Percentiles rank a stretch among this genome's conserved stretches.
Conservation (phyloP, 2,329 filamentous ascomycete genomes). For the Lasiodiplodia citricola region DNA sequence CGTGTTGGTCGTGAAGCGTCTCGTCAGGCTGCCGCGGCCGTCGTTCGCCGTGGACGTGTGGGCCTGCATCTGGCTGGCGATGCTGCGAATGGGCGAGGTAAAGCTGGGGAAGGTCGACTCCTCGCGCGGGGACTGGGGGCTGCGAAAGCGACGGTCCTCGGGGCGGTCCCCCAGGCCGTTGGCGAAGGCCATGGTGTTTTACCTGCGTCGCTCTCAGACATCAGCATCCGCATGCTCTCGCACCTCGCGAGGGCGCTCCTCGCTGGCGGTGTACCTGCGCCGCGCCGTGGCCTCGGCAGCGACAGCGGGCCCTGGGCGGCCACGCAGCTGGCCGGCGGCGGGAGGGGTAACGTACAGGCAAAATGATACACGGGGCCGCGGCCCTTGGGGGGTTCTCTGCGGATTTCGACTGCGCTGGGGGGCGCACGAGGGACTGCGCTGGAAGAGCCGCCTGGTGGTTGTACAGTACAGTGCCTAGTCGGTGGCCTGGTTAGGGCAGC, state of each 20-base stretch:
- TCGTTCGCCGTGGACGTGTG: slow-evolving; percentile 67
- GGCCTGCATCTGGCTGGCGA: slow-evolving; percentile 65
- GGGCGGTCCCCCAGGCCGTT: slow-evolving; percentile 68
- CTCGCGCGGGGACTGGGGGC: slow-evolving; percentile 77
- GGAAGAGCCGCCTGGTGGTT: slow-evolving; percentile 25
- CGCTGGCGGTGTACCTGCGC: slow-evolving; percentile 12
- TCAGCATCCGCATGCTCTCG: slow-evolving; percentile 17
- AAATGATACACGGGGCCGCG: slow-evolving; percentile 18
- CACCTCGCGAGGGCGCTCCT: not conserved
- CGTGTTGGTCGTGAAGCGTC: slow-evolving; percentile 91
- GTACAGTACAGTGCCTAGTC: slow-evolving; percentile 26
- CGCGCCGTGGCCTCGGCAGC: slow-evolving; percentile 7
- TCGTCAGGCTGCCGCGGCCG: slow-evolving; percentile 77
- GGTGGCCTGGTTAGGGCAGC: slow-evolving; percentile 21
- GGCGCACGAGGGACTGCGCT: slow-evolving; percentile 18
- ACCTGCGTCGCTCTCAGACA: slow-evolving; percentile 18
- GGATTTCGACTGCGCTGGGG: slow-evolving; percentile 11
- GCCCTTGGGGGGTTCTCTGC: slow-evolving; percentile 9
- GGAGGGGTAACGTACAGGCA: slow-evolving; percentile 19
- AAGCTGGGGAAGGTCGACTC: slow-evolving; percentile 74
- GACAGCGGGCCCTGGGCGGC: not conserved
- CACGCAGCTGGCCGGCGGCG: not conserved
- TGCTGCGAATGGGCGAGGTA: slow-evolving; percentile 71
- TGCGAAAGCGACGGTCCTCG: slow-evolving; percentile 80
- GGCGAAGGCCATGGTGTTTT: slow-evolving; percentile 65